Base-by-base conservation (phyloP, 768 basidiomycete species). In the Glaciozyma martinii region DNA sequence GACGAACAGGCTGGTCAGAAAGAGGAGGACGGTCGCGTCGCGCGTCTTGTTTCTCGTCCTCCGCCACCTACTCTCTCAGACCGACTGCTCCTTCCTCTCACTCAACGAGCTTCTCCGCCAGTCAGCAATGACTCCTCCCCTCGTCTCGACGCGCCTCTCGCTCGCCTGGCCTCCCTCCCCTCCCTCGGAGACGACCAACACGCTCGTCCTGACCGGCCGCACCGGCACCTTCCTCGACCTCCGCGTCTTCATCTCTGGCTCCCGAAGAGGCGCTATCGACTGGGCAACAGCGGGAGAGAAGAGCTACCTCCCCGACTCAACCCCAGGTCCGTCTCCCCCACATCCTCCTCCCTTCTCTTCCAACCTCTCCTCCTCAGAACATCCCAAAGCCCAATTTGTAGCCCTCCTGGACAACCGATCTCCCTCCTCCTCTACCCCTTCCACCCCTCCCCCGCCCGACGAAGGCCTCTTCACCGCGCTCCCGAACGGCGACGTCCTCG, bases 281-380 rank as follows among this genome's bases (percentile, higher is more conserved):
- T 71, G 70, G 70, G 70, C 66, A 8, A 66, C 65, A 27, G 66
- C 67, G 5, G 70, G 70, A 12, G 54, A 47, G 33, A 71, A 64
- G 44, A 49, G 21, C 56, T 21, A 55, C 9, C 27, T 56, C 3
- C 21, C n/a, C 46, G 43, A 58, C 59, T 33, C 56, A 30, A 46
- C 25, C 5, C 53, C 63, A 47, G 56, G 70, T 61, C 52, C 44
- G 63, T 46, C 30, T n/a, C 2, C 42, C 29, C 52, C 19, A 37
- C 19, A 23, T 19, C 49, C 10, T 33, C 19, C 25, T 12, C 19
- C 3, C 16, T 25, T 18, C 52, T 32, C 50, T 30, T 37, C 37
- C 23, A 19, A 3, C 5, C 12, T 2, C 29, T 19, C 32, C n/a
- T 54, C 13, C n/a, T 1, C 44, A 62, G 65, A 54, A 16, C 42